Conservation (phyloP, 306 rosid genomes). For the Cicer bijugum region DNA sequence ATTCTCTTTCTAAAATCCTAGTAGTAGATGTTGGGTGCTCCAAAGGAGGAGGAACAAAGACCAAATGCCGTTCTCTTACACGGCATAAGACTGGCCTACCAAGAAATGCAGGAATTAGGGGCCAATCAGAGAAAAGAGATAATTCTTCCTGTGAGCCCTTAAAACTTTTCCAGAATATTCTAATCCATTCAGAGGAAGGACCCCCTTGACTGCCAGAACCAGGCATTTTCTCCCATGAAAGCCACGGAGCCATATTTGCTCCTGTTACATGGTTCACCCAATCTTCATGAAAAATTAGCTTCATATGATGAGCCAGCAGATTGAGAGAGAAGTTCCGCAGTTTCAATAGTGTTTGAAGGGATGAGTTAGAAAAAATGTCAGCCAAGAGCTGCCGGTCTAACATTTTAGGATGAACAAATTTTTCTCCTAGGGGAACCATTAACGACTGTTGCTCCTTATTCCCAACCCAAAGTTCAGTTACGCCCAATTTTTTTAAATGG, state of each 20-base stretch:
- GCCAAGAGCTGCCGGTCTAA: constrained; percentile 73
- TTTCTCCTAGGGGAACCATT: constrained; percentile 79
- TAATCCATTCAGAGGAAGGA: constrained; percentile 93
- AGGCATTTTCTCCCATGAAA: constrained; percentile 87
- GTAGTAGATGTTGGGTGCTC: constrained; percentile 45
- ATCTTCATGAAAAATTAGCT: constrained; percentile 69
- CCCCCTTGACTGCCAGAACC: constrained; percentile 73
- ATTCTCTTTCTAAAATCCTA: constrained; percentile 54
- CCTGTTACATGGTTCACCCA: constrained; percentile 88
- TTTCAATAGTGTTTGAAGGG: constrained; percentile 67
- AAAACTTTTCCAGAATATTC: constrained; percentile 79
- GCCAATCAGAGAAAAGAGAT: constrained; percentile 89
- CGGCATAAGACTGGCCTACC: constrained; percentile 93
- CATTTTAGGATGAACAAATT: constrained; percentile 79
- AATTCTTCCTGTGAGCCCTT: constrained; percentile 63
- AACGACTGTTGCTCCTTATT: constrained; percentile 76
- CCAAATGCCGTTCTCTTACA: constrained; percentile 76
- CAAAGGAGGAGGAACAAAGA: constrained; percentile 80
- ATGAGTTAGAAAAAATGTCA: constrained; percentile 58
- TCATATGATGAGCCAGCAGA: constrained; percentile 83
- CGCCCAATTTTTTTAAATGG: constrained; percentile 71
- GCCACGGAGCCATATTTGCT: constrained; percentile 89
- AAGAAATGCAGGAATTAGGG: constrained; percentile 92
- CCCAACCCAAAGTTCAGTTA: constrained; percentile 89
- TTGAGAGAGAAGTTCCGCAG: constrained; percentile 70